Evolutionary conservation across 495 filamentous ascomycete genomes (phyloP).

Genomic region (Cetradonia linearis): DNA sequence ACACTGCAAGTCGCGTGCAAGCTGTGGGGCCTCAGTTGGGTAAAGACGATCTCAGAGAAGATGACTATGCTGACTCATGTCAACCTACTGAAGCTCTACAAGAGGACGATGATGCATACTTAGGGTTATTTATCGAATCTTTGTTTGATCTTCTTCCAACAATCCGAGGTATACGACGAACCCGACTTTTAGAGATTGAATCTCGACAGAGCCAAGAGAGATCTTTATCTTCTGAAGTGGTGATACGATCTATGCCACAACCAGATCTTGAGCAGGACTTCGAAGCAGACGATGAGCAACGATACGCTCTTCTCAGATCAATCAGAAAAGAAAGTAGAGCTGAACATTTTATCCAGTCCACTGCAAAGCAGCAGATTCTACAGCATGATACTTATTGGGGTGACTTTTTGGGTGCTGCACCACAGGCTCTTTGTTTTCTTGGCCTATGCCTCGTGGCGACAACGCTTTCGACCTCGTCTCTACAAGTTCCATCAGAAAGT

Average conservation of each 20-base stretch:
- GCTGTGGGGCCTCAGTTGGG: not conserved
- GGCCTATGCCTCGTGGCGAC: not conserved
- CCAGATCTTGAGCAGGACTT: too few relatives aligned
- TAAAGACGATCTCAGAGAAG: not conserved
- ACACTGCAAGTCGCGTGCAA: not conserved
- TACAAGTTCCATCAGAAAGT: not conserved
- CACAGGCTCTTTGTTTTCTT: constrained; percentile 4
- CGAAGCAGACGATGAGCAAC: not conserved
- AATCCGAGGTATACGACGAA: not conserved
- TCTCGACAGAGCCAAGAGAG: not conserved
- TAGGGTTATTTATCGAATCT: not conserved
- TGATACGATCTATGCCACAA: not conserved
- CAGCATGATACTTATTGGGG: constrained; percentile 2
- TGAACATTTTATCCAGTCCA: constrained; percentile 3
- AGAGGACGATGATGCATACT: not conserved
- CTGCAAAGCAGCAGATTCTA: not conserved
- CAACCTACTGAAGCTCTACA: not conserved
- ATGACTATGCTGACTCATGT: not conserved
- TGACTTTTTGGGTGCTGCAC: not conserved
- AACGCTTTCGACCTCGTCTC: not conserved
- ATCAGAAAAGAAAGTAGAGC: constrained; percentile 2
- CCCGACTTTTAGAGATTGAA: not conserved
- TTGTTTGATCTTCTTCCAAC: not conserved
- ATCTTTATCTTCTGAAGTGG: not conserved
- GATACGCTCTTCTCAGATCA: constrained; percentile 3